phyloP scores from a whole-genome alignment of 805 yeast genomes.

The Blastobotrys robertii region DNA sequence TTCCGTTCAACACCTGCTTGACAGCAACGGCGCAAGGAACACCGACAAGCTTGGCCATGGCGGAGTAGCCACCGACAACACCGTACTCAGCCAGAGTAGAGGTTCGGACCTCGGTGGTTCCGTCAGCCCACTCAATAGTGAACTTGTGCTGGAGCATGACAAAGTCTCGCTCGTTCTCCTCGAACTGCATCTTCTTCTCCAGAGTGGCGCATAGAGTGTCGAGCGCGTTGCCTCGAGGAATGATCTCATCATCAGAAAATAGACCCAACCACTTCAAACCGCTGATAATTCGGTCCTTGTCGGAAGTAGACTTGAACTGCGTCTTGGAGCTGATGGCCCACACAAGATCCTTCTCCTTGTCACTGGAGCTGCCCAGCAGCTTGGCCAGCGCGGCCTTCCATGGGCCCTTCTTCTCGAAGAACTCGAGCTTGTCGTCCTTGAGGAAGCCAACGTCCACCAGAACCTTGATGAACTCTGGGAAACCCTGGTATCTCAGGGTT shows the following conservation, averaged over 20 bases:
- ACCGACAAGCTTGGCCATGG: slow-evolving; percentile 98
- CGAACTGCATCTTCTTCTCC: slow-evolving; percentile 93
- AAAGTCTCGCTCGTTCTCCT: slow-evolving; percentile 88
- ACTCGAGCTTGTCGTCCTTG: slow-evolving; percentile 59
- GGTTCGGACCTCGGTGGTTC: slow-evolving; percentile 82
- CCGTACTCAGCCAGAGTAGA: slow-evolving; percentile 94
- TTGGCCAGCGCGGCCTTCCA: slow-evolving; percentile 86
- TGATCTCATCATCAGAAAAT: slow-evolving; percentile 64
- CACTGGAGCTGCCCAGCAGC: slow-evolving; percentile 65
- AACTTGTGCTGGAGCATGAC: slow-evolving; percentile 96
- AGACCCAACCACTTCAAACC: slow-evolving; percentile 94
- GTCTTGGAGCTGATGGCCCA: slow-evolving; percentile 71
- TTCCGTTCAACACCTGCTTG: slow-evolving; percentile 75
- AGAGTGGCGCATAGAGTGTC: slow-evolving; percentile 96
- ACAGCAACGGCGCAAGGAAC: slow-evolving; percentile 97
- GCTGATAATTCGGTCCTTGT: slow-evolving; percentile 73
- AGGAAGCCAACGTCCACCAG: slow-evolving; percentile 90
- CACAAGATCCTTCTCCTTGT: slow-evolving; percentile 61
- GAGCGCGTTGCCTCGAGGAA: slow-evolving; percentile 87
- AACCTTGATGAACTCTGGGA: slow-evolving; percentile 95
- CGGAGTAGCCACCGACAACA: slow-evolving; percentile 77
- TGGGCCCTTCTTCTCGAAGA: slow-evolving; percentile 45
- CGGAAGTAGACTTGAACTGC: slow-evolving; percentile 68
- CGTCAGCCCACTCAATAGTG: slow-evolving; percentile 95
- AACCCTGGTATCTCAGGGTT: slow-evolving; percentile 94